Percentiles rank a stretch among this genome's conserved stretches.
phyloP scores from a whole-genome alignment of 768 basidiomycete genomes.

The Rhodotorula graminis region DNA sequence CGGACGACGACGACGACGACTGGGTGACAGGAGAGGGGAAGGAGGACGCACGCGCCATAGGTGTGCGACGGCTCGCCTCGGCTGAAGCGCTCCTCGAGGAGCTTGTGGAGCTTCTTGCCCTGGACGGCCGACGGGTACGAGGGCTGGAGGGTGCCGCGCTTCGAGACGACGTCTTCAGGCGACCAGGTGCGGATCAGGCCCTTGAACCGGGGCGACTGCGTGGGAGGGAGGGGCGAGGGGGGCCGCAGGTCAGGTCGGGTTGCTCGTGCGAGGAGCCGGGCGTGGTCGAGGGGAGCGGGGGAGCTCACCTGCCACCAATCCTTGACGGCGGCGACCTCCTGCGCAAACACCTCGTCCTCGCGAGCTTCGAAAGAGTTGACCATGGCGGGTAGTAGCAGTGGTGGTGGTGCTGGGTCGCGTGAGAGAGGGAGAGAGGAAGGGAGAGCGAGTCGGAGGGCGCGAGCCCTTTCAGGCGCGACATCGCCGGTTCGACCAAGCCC shows the following conservation, averaged over 20 bases:
- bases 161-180: constrained; percentile 85
- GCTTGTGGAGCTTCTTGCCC: constrained; percentile 77
- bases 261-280: not conserved
- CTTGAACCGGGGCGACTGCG: constrained; percentile 76
- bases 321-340: constrained; percentile 79
- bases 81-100: constrained; percentile 71
- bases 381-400: constrained; percentile 18
- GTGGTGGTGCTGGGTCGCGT: not conserved
- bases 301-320: constrained; percentile 79
- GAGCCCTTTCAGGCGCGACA: too few species aligned
- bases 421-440: not conserved
- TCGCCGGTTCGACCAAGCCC: too few species aligned
- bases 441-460: not conserved
- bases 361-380: constrained; percentile 27
- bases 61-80: constrained; percentile 82
- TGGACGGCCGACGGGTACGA: constrained; percentile 77
- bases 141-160: constrained; percentile 80
- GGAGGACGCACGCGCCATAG: constrained; percentile 87
- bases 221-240: not conserved
- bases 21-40: not conserved
- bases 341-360: constrained; percentile 60
- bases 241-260: not conserved
- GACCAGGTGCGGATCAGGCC: constrained; percentile 86
- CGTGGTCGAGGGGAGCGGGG: not conserved
- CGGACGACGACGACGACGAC: not conserved